phyloP scores from a whole-genome alignment of 2,329 filamentous ascomycete species.

The Colletotrichum cordylinicola region DNA sequence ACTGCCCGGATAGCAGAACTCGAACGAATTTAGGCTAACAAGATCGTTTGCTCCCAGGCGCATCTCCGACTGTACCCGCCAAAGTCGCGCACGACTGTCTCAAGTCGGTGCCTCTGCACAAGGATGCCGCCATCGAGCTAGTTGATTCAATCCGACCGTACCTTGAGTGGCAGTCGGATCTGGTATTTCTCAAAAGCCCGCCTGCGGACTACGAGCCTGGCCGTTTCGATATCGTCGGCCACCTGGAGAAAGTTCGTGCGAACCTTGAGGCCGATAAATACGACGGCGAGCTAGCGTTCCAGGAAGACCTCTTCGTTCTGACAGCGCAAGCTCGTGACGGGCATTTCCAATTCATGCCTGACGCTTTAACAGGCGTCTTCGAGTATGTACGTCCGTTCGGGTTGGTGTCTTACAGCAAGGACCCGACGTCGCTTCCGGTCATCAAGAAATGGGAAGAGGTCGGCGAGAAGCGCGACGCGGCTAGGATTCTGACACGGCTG shows the following conservation, averaged over 20 bases:
- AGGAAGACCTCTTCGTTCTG: conserved; percentile 43
- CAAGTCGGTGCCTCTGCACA: conserved; percentile 40
- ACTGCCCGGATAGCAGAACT: background rate
- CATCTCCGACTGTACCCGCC: conserved; percentile 34
- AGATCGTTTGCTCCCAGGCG: conserved; percentile 3
- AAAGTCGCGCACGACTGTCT: conserved; percentile 41
- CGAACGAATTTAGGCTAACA: background rate
- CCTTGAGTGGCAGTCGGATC: conserved; percentile 52
- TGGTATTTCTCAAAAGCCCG: conserved; percentile 54
- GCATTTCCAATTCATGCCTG: conserved; percentile 45
- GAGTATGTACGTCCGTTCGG: conserved; percentile 39
- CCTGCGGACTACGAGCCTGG: conserved; percentile 55
- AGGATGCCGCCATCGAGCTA: conserved; percentile 34
- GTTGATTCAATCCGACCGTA: conserved; percentile 43
- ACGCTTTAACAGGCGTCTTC: conserved; percentile 41
- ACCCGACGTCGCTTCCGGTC: conserved; percentile 38
- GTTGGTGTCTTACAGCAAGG: conserved; percentile 44
- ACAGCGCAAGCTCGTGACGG: conserved; percentile 45
- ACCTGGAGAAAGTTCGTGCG: conserved; percentile 34
- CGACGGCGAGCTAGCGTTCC: conserved; percentile 44
- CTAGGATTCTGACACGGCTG: conserved; percentile 25
- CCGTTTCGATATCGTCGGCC: conserved; percentile 39
- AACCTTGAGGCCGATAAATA: conserved; percentile 39
- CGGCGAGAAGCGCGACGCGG: conserved; percentile 27
- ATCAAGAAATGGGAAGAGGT: conserved; percentile 53